Percentiles rank a stretch among this genome's conserved stretches.
phyloP scores from a whole-genome alignment of 352 stramenopile genomes.

The Phytopythium helicoides region DNA sequence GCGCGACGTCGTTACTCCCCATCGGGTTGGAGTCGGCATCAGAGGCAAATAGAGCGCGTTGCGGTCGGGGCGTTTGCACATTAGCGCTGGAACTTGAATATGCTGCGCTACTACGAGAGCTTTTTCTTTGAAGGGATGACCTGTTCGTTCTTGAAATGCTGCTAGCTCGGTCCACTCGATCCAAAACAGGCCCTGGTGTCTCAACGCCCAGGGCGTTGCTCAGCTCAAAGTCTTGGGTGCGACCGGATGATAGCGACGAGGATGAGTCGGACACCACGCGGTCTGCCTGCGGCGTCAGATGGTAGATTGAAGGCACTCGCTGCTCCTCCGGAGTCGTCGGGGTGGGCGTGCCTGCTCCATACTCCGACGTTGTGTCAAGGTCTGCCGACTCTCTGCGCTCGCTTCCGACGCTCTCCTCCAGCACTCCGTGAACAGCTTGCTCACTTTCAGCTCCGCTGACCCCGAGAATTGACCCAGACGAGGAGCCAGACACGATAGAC shows the following conservation, averaged over 20 bases:
- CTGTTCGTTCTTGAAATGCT: too few relatives aligned
- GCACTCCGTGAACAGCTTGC: background rate
- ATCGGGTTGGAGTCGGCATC: background rate
- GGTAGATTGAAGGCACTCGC: constrained; percentile 9
- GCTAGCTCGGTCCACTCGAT: background rate
- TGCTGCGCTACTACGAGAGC: too few relatives aligned
- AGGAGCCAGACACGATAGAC: constrained; percentile 28
- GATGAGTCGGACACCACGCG: constrained; percentile 24
- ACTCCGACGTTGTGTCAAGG: constrained; percentile 5
- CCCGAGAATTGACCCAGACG: background rate
- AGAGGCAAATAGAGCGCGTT: constrained; percentile 14
- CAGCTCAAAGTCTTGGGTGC: constrained; percentile 47
- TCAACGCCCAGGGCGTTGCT: constrained; percentile 52
- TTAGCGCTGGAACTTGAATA: too few relatives aligned
- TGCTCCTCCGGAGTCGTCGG: background rate
- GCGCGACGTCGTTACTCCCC: background rate
- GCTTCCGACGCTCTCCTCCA: background rate
- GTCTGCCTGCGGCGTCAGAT: constrained; percentile 14
- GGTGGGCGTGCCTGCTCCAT: background rate
- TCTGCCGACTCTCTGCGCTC: constrained; percentile 8
- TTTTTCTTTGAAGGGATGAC: too few relatives aligned
- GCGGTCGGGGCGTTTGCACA: background rate
- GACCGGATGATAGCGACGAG: constrained; percentile 14
- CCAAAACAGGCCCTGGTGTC: background rate
- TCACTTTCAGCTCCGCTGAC: background rate